A percentile compares a stretch with the other conserved stretches of the same genome.
phyloP scores from a whole-genome alignment of 371 early-diverging fungal genomes.

The Mucor saturninus region DNA sequence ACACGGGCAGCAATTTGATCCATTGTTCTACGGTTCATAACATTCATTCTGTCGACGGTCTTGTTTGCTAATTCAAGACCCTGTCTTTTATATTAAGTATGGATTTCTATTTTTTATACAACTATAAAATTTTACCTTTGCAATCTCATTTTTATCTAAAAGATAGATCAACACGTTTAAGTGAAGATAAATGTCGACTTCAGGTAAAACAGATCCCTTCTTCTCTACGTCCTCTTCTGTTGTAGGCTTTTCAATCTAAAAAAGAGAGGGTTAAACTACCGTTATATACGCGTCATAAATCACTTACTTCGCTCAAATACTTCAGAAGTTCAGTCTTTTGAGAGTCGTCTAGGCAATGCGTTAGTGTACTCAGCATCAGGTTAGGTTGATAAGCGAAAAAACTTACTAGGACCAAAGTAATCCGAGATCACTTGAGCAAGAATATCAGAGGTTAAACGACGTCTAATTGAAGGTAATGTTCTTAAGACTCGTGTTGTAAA shows the following conservation, averaged over 20 bases:
- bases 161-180: conserved; percentile 80
- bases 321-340: conserved; percentile 42
- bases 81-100: conserved; percentile 37
- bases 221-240: conserved; percentile 35
- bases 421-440: conserved; percentile 67
- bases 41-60: conserved; percentile 64
- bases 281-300: neutral
- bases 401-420: conserved; percentile 67
- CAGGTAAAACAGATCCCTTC: conserved; percentile 71
- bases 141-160: conserved; percentile 77
- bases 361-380: neutral
- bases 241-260: conserved; percentile 24
- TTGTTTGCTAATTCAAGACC: conserved; percentile 70
- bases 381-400: neutral
- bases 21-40: conserved; percentile 85
- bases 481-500: conserved; percentile 90
- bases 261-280: neutral
- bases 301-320: conserved; percentile 47
- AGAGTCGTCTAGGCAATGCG: conserved; percentile 28
- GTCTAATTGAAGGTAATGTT: conserved; percentile 78
- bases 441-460: conserved; percentile 71
- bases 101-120: neutral
- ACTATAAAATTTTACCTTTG: conserved; percentile 57
- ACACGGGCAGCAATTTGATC: conserved; percentile 90
- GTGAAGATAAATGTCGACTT: conserved; percentile 85